A percentile compares a stretch with the other conserved stretches of the same genome.
These are phyloP conservation scores for Hemileccinum rubropunctum DNA, from an alignment of 768 basidiomycete genomes.

Conservation along the genomic window DNA sequence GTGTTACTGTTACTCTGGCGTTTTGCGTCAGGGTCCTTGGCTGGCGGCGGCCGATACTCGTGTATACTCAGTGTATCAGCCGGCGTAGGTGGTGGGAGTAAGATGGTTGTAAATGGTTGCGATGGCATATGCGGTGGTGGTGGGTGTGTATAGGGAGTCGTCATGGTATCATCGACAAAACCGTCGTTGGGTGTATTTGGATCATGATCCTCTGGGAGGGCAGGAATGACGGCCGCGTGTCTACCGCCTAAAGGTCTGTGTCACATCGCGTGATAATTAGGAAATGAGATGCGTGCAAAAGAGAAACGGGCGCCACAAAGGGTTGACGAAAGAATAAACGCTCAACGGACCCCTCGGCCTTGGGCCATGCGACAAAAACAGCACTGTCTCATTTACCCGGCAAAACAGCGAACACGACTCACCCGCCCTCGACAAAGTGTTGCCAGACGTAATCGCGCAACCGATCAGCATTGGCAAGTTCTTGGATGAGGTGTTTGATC, in stretches of 20 bases:
- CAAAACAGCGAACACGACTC: constrained; percentile 34
- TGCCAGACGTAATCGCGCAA: constrained; percentile 86
- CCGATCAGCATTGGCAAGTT: constrained; percentile 68
- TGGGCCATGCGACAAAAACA: constrained; percentile 4
- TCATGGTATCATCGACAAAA: constrained; percentile 21
- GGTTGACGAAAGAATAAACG: constrained; percentile 10
- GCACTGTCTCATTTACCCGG: not conserved
- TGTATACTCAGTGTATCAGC: constrained; percentile 31
- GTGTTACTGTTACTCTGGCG: constrained; percentile 11
- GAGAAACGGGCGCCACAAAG: constrained; percentile 15
- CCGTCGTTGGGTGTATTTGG: constrained; percentile 32
- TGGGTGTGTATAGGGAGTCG: constrained; percentile 16
- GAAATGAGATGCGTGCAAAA: constrained; percentile 26
- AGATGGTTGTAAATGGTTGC: constrained; percentile 30
- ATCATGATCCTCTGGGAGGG: constrained; percentile 72
- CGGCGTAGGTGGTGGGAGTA: constrained; percentile 28
- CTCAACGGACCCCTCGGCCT: constrained; percentile 5
- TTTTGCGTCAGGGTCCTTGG: constrained; percentile 19
- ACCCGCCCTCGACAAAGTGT: constrained; percentile 83
- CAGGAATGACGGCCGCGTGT: constrained; percentile 79
- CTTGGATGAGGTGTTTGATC: constrained; percentile 89
- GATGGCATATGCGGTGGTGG: constrained; percentile 18
- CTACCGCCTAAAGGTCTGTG: constrained; percentile 73
- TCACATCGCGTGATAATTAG: constrained; percentile 32
- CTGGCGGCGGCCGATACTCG: constrained; percentile 29